Evolutionary conservation across 495 filamentous ascomycete species (phyloP).

Genomic region (Penicillium salamii): DNA sequence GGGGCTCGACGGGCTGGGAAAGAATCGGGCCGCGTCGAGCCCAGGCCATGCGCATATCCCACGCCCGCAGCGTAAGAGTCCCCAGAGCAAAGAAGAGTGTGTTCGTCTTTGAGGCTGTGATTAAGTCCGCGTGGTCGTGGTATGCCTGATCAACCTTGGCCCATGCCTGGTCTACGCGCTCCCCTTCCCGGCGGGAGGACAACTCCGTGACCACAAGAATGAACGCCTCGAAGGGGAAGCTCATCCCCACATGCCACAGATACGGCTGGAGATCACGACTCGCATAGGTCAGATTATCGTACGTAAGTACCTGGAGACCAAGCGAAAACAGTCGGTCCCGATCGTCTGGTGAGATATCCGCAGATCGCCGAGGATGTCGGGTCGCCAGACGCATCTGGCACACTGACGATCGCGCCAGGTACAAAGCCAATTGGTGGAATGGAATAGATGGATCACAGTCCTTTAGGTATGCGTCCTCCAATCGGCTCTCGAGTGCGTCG

Average conservation of each 20-base stretch:
- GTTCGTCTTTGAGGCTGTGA: constrained; percentile 7
- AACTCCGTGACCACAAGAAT: not conserved
- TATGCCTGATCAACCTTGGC: constrained; percentile 6
- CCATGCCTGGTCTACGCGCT: constrained; percentile 6
- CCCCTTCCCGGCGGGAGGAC: constrained; percentile 1
- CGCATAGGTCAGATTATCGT: not conserved
- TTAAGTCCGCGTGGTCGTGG: constrained; percentile 6
- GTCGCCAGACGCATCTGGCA: not conserved
- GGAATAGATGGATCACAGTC: constrained; percentile 48
- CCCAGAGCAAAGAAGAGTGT: constrained; percentile 2
- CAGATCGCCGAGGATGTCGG: not conserved
- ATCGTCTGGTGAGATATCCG: not conserved
- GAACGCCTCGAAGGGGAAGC: not conserved
- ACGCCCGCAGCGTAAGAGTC: constrained; percentile 1
- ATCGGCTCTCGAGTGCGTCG: constrained; percentile 33
- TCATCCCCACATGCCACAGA: not conserved
- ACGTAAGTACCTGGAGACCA: not conserved
- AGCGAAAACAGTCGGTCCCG: not conserved
- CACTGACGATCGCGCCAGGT: constrained; percentile 12
- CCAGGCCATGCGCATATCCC: not conserved
- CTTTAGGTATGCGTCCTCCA: constrained; percentile 48
- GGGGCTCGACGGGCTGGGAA: not conserved
- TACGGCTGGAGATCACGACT: not conserved
- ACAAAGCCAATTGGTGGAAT: constrained; percentile 30
- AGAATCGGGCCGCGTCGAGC: not conserved